These are phyloP conservation scores for Cyclostephanos invisitatus DNA, from an alignment of 108 stramenopile species.

Conservation along the genomic window DNA sequence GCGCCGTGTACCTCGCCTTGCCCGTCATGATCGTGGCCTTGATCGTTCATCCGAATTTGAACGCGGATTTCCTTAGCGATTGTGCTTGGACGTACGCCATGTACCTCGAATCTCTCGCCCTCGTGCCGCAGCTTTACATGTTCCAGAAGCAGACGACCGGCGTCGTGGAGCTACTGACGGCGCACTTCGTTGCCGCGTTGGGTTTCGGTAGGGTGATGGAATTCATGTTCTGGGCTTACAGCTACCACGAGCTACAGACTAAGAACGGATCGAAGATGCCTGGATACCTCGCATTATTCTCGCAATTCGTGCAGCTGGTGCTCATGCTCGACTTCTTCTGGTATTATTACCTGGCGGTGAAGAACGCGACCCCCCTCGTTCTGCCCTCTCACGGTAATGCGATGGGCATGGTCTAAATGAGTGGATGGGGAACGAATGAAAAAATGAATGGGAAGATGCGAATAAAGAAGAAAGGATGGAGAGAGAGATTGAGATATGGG, in stretches of 20 bases:
- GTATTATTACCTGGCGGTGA: slow-evolving; percentile 94
- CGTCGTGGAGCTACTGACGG: slow-evolving; percentile 84
- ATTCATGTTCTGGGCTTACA: slow-evolving; percentile 96
- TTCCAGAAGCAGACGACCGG: slow-evolving; percentile 93
- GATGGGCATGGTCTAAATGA: slow-evolving; percentile 76
- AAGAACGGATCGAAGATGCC: slow-evolving; percentile 84
- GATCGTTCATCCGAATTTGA: slow-evolving; percentile 91
- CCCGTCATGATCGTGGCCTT: slow-evolving; percentile 90
- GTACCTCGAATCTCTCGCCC: slow-evolving; percentile 95
- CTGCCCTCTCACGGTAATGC: slow-evolving; percentile 78
- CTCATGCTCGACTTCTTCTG: slow-evolving; percentile 98
- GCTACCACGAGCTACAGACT: slow-evolving; percentile 96
- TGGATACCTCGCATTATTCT: slow-evolving; percentile 94
- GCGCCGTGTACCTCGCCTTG: slow-evolving; percentile 82
- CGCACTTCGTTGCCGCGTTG: slow-evolving; percentile 93
- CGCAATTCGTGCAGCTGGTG: slow-evolving; percentile 95
- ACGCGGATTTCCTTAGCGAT: slow-evolving; percentile 95
- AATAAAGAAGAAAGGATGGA: background rate
- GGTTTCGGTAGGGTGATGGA: slow-evolving; percentile 95
- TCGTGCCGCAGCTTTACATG: slow-evolving; percentile 98
- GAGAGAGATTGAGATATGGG: no score
- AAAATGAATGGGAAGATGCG: background rate
- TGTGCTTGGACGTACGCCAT: slow-evolving; percentile 97
- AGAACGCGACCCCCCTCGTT: slow-evolving; percentile 88
- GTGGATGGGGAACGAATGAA: background rate